These are phyloP conservation scores for Fusarium sp. DNA, from an alignment of 2,329 filamentous ascomycete species.

Conservation along the genomic window DNA sequence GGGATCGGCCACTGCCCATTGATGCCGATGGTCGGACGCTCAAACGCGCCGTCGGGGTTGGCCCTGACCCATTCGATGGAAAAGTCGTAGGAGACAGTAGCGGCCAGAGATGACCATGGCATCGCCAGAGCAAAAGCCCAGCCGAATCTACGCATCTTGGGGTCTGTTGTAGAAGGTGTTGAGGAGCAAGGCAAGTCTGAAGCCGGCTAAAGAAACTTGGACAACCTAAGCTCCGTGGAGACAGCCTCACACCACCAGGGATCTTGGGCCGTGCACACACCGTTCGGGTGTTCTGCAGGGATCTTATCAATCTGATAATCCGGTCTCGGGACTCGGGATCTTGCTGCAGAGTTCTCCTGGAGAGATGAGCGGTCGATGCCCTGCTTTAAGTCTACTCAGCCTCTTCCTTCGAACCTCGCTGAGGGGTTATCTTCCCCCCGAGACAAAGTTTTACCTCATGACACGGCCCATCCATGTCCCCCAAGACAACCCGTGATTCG, in stretches of 20 bases:
- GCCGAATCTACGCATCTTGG: constrained; percentile 17
- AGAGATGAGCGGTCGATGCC: neutral
- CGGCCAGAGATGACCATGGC: constrained; percentile 42
- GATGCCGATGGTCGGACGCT: constrained; percentile 78
- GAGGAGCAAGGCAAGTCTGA: neutral
- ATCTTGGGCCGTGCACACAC: constrained; percentile 2
- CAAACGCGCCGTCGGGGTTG: constrained; percentile 75
- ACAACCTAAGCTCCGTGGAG: neutral
- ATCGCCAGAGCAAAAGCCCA: constrained; percentile 6
- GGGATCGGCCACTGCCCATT: constrained; percentile 83
- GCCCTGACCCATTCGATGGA: constrained; percentile 77
- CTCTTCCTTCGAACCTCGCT: neutral
- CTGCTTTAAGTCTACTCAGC: neutral
- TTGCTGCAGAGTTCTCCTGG: neutral
- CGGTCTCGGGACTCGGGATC: constrained; percentile 1
- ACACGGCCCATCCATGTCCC: constrained; percentile 6
- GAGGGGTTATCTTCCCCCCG: neutral
- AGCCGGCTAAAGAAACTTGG: neutral
- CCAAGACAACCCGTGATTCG: constrained; percentile 20
- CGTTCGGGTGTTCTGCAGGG: neutral
- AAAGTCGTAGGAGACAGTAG: constrained; percentile 71
- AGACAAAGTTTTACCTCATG: constrained; percentile 27
- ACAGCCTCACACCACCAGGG: constrained; percentile 10
- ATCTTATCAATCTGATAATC: constrained; percentile 43
- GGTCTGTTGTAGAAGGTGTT: constrained; percentile 1